Evolutionary conservation across 331 rosid species (phyloP), one percentile per base, ranked within the genome.

Genomic region (Cydonia oblonga): DNA sequence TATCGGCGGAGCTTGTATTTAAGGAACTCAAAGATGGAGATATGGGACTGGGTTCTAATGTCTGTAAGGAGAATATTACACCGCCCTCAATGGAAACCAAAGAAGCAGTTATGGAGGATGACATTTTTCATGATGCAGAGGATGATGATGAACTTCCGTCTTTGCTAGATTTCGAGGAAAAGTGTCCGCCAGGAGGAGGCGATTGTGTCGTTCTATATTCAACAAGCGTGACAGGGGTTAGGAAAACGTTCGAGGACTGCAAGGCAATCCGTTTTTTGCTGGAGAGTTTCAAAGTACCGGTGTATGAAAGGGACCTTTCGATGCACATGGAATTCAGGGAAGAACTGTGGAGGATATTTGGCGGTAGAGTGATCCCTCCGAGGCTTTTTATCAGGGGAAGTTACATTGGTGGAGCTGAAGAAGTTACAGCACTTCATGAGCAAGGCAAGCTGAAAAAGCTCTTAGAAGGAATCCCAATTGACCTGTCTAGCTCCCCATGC

Each of bases 391-490:
- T 93, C 22, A 89, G 85, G 75, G 98, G 97, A 10, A 86, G 90
- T 76, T 86, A 84, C 84, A 87, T 93, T 29, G 98, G 98, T 59
- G 98, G 96, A 79, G 96, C 89, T 18, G 96, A 89, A 56, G 86
- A 93, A 83, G 97, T 93, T 9, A 72, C 87, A 26, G 88, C 80
- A 26, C 82, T 95, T 83, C 90, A 91, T 73, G 99, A 95, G 80
- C 87, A 83, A 79, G 99, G 96, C 9, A 83, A 81, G 80, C 88
- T 95, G 46, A 85, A 70, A 65, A 84, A 89, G 85, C 84, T 95
- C 64, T 64, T 95, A 20, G 88, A 89, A 80, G 96, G 97, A 38
- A 85, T 87, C 54, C 92, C 90, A n/a, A 25, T 57, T 2, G 32
- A 72, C 24, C 70, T 69, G 24, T 62, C 78, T 15, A 63, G 71